Conservation (phyloP, 2,329 filamentous ascomycete species). For the Dothistroma septosporum region DNA sequence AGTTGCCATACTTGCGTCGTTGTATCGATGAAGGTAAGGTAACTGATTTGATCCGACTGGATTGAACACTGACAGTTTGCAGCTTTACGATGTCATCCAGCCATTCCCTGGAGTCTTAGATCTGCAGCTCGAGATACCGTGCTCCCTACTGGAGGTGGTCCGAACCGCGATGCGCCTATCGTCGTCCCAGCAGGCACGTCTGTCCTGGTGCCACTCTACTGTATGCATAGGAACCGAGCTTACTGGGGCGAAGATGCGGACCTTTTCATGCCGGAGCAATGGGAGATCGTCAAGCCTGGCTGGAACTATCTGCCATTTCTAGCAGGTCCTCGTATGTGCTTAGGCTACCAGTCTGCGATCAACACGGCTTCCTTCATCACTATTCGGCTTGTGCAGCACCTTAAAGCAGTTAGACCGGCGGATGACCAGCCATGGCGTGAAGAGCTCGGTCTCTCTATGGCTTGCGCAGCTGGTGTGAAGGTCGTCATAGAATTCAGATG, state of each 20-base stretch:
- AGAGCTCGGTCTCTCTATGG: neutral
- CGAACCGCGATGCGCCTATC: neutral
- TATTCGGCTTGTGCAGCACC: neutral
- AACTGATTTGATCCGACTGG: neutral
- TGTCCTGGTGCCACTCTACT: conserved; percentile 8
- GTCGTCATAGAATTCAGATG: neutral
- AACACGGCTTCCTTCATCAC: neutral
- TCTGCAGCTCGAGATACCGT: neutral
- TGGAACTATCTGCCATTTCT: conserved; percentile 18
- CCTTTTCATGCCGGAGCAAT: conserved; percentile 36
- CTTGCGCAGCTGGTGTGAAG: neutral
- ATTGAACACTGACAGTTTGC: neutral
- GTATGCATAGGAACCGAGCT: conserved; percentile 66
- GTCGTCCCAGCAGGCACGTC: neutral
- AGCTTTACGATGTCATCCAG: neutral
- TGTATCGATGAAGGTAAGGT: neutral
- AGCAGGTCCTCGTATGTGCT: conserved; percentile 42
- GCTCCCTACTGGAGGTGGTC: neutral
- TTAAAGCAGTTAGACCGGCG: neutral
- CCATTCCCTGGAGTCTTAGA: neutral
- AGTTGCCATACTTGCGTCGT: neutral
- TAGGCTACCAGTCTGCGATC: conserved; percentile 28
- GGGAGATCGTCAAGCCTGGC: conserved; percentile 33
- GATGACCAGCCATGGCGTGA: neutral
- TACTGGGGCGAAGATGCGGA: conserved; percentile 45